A percentile compares a stretch with the other conserved stretches of the same genome.
phyloP scores from a whole-genome alignment of 441 rosid genomes.

The Erysimum cheiri region DNA sequence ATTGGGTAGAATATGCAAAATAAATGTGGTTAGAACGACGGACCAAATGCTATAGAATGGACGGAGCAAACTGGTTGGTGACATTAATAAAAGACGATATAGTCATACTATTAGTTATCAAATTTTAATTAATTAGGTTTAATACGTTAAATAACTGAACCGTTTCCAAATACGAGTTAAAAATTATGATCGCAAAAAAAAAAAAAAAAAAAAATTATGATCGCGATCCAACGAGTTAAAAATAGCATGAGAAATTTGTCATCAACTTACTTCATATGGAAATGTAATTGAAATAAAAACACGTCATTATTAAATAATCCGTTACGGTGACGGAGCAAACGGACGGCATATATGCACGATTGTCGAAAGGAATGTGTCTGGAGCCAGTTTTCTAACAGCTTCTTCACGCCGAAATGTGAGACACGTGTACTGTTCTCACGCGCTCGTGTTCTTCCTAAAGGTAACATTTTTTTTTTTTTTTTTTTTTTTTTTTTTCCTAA shows the following conservation, averaged over 20 bases:
- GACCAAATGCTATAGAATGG: background rate
- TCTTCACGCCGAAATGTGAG: slow-evolving; percentile 35
- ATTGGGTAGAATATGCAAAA: background rate
- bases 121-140: background rate
- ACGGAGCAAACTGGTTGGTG: background rate
- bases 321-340: slow-evolving; percentile 37
- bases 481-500: no score
- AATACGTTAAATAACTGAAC: background rate
- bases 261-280: slow-evolving; percentile 25
- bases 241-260: slow-evolving; percentile 14
- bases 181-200: no score
- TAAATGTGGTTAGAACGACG: background rate
- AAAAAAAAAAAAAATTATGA: no score
- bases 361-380: slow-evolving; percentile 20
- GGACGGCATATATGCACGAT: background rate
- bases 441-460: slow-evolving; percentile 39
- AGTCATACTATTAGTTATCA: background rate
- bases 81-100: background rate
- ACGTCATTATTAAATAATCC: slow-evolving; percentile 8
- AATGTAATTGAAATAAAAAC: background rate
- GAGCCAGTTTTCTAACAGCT: slow-evolving; percentile 33
- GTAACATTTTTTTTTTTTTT: no score
- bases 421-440: slow-evolving; percentile 45
- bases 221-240: slow-evolving; percentile 18
- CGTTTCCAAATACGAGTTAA: no score